Base-by-base conservation (phyloP, 148 eudicot species). In the Cornus controversa region DNA sequence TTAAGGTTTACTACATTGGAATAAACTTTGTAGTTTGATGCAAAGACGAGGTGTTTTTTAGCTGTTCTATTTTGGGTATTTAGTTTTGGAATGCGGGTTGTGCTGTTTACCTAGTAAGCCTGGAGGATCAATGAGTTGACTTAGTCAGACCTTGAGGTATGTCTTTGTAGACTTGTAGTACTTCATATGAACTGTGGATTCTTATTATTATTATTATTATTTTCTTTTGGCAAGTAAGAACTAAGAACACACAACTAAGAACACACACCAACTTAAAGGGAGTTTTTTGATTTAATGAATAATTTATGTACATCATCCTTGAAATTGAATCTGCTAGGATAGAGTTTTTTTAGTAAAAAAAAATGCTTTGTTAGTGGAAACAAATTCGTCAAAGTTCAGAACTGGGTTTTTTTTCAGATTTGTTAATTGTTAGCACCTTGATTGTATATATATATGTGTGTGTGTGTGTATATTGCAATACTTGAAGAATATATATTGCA, bases 1-100 rank as follows among this genome's bases (percentile, higher is more conserved):
- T 54, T 54, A 20, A 54, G 74, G 54, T 42, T 70, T n/a, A n/a
- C n/a, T n/a, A n/a, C n/a, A n/a, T n/a, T n/a, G n/a, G n/a, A n/a
- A n/a, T n/a, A n/a, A n/a, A n/a, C n/a, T n/a, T 23, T 70, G 23
- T 24, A 27, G 18, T 24, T 25, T 36, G 24, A 34, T 11, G 34
- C 58, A 22, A 29, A 14, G 5, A 73, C 0, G 7, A 10, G 34
- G 18, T 8, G 14, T 29, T 29, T 71, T 31, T 6, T 27, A 23
- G 31, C n/a, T 62, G 28, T 16, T 64, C 10, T 24, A 2, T 63
- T 24, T 14, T 62, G 69, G 76, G 45, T 57, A 10, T 73, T 74
- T 37, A 24, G 69, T 63, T 74, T 63, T 42, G 68, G 67, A 34
- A 74, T 26, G 54, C 37, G 77, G 69, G 69, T 23, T 74, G 18